Base-by-base conservation (phyloP, 441 rosid genomes). In the Macaranga tanarius region DNA sequence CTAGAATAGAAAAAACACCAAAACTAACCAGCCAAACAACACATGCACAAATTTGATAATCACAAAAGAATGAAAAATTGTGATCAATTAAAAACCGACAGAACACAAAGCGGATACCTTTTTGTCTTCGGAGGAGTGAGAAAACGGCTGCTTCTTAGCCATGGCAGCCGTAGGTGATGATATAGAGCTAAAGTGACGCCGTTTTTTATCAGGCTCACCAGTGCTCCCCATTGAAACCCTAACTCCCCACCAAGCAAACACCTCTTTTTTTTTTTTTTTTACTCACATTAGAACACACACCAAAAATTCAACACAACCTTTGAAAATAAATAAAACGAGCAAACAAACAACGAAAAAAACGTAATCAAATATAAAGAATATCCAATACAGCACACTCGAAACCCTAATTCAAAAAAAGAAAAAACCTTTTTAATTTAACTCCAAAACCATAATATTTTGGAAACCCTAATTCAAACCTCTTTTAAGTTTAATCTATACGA, bases 161-260 rank as follows among this genome's bases (percentile, higher is more conserved):
- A 86, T 81, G 50, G 92, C 89, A 73, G 90, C 86, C 17, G 92
- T 85, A 15, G 97, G 93, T 0, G 99, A 92, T 68, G 99, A 92
- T 70, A 91, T 58, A 40, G 97, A 84, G 90, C 83, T 87, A 65
- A 95, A 84, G 80, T 87, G 96, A 68, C 93, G 94, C 83, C 90
- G 84, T 80, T 92, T 95, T 71, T 96, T 86, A 83, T 92, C 99
- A 4, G 97, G 94, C 83, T 95, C 97, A 45, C 91, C 98, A 19
- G 92, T 84, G 82, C 98, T 95, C 86, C 92, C 97, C 99, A 95
- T 95, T 79, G 72, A 80, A 84, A 84, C 91, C 89, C 88, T 85
- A 81, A 80, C 69, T 66, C 69, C 61, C 34, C 71, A 51, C 84
- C 57, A 45, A 48, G 50, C 67, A 38, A 62, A 19, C 73, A 84